phyloP scores from a whole-genome alignment of 2,329 filamentous ascomycete genomes.

The Monilinia fructigena region DNA sequence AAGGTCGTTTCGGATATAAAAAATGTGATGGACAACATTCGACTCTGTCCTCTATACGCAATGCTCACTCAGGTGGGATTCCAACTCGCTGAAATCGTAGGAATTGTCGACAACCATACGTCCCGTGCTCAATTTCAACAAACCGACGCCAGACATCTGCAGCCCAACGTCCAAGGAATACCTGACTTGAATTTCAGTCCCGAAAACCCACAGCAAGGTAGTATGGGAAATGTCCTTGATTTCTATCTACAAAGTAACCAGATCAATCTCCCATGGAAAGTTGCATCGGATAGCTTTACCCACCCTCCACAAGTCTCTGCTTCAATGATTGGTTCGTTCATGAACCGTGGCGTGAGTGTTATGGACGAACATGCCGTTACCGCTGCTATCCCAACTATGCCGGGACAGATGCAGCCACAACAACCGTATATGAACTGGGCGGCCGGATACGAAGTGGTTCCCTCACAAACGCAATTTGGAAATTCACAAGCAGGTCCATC shows the following conservation, averaged over 20 bases:
- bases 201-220: neutral
- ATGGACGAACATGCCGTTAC: slow-evolving; percentile 1
- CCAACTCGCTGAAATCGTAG: slow-evolving; percentile 39
- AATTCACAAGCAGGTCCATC: neutral
- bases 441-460: slow-evolving; percentile 1
- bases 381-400: neutral
- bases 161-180: slow-evolving; percentile 6
- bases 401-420: slow-evolving; percentile 4
- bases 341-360: neutral
- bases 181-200: slow-evolving; percentile 10
- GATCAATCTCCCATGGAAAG: slow-evolving; percentile 6
- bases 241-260: slow-evolving; percentile 1
- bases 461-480: neutral
- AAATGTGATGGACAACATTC: slow-evolving; percentile 31
- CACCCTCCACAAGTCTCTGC: neutral
- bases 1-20: slow-evolving; percentile 36
- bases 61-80: slow-evolving; percentile 36
- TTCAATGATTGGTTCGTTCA: neutral
- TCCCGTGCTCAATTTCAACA: slow-evolving; percentile 3
- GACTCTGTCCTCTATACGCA: slow-evolving; percentile 36
- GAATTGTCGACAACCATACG: slow-evolving; percentile 33
- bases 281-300: slow-evolving; percentile 4
- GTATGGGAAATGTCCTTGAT: slow-evolving; percentile 10
- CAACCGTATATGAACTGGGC: slow-evolving; percentile 15
- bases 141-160: neutral